Percentiles rank a stretch among this genome's conserved stretches.
These are phyloP conservation scores for Colletotrichum zoysiae DNA, from an alignment of 2,329 filamentous ascomycete species.

Conservation along the genomic window DNA sequence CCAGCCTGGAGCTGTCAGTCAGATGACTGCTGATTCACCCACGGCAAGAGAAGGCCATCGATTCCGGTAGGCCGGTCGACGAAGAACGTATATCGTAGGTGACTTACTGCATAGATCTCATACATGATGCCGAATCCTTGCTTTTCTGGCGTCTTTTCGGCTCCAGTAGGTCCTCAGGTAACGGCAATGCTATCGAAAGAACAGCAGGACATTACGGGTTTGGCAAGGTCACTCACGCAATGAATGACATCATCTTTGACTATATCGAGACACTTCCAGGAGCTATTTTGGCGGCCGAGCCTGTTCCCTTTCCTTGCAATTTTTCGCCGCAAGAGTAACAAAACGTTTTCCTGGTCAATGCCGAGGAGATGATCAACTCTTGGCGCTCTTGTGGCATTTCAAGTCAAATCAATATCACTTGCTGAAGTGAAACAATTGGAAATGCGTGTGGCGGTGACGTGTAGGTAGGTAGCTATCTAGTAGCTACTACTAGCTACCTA, in stretches of 20 bases:
- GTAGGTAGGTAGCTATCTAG: background rate
- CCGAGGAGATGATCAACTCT: background rate
- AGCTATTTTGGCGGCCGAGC: too few relatives aligned
- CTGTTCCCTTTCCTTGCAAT: too few relatives aligned
- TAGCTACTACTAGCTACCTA: too few relatives aligned
- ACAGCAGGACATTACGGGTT: background rate
- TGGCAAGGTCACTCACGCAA: conserved; percentile 1
- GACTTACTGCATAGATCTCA: conserved; percentile 42
- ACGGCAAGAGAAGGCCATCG: background rate
- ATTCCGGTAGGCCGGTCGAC: background rate
- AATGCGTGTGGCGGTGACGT: background rate
- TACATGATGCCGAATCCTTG: conserved; percentile 30
- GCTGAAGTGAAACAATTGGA: background rate
- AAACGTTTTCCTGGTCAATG: fast-evolving
- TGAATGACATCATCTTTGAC: conserved; percentile 19
- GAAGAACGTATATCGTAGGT: background rate
- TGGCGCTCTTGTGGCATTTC: background rate
- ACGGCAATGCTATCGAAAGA: background rate
- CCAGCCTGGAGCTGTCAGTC: conserved; percentile 72
- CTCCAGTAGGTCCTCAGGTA: too few relatives aligned
- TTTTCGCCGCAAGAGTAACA: background rate
- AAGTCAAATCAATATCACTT: background rate
- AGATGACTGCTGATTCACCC: background rate
- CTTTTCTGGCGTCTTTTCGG: background rate
- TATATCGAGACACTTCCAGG: background rate